Conservation (phyloP, 805 yeast genomes). For the Priceomyces castillae region DNA sequence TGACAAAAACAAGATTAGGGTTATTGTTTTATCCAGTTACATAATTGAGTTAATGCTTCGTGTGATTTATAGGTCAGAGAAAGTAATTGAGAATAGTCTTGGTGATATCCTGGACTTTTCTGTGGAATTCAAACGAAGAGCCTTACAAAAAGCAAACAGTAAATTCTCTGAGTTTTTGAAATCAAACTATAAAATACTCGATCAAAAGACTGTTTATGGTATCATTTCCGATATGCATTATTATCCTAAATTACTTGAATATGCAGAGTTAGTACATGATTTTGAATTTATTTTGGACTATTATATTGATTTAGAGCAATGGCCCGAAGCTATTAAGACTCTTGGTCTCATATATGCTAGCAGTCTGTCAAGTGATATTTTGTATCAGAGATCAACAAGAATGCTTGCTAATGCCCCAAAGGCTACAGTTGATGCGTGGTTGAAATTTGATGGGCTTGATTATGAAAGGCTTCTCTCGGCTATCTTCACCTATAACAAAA, state of each 20-base stretch:
- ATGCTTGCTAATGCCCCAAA: conserved; percentile 66
- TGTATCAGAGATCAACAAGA: conserved; percentile 68
- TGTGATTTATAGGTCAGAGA: conserved; percentile 42
- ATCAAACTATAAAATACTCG: conserved; percentile 49
- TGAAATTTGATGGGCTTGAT: conserved; percentile 51
- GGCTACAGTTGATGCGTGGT: conserved; percentile 77
- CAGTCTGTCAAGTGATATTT: conserved; percentile 31
- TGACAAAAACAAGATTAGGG: conserved; percentile 29
- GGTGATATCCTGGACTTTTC: background rate
- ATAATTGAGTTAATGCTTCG: conserved; percentile 57
- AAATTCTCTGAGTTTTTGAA: conserved; percentile 44
- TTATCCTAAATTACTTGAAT: conserved; percentile 58
- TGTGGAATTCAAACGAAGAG: background rate
- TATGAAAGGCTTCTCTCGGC: conserved; percentile 73
- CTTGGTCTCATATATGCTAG: conserved; percentile 49
- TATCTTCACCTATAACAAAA: conserved; percentile 62
- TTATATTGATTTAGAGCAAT: conserved; percentile 66
- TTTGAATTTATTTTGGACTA: conserved; percentile 64
- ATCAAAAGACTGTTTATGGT: conserved; percentile 67
- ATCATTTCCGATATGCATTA: conserved; percentile 66
- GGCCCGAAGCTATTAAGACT: conserved; percentile 68
- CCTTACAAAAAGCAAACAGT: background rate
- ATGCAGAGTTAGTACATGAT: conserved; percentile 68
- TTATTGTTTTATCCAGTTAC: conserved; percentile 61
- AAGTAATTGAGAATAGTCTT: conserved; percentile 12